phyloP scores from a whole-genome alignment of 2,329 filamentous ascomycete genomes.

The Diplodia mutila region DNA sequence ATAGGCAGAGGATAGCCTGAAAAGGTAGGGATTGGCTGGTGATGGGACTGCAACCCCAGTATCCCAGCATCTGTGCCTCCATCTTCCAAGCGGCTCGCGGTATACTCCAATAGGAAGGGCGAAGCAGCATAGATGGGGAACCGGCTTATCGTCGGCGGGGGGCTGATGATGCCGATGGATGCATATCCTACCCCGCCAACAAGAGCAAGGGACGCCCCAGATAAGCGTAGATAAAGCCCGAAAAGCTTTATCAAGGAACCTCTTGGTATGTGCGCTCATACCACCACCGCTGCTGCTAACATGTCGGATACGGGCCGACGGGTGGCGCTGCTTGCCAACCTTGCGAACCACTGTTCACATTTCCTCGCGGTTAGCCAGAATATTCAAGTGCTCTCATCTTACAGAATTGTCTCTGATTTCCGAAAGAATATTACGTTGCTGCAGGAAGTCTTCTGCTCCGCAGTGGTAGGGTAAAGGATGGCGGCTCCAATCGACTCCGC shows the following conservation, averaged over 20 bases:
- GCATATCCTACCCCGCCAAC: conserved; percentile 14
- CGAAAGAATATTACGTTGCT: neutral
- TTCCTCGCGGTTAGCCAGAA: neutral
- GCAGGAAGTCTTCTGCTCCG: neutral
- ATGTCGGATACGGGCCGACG: neutral
- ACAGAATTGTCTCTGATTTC: no score
- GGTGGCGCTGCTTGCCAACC: neutral
- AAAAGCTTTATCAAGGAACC: conserved; percentile 15
- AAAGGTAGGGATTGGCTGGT: neutral
- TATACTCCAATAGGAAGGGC: conserved; percentile 12
- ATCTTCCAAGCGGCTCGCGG: neutral
- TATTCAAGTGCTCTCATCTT: no score
- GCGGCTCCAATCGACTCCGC: neutral
- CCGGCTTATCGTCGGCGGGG: conserved; percentile 20
- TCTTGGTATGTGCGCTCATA: conserved; percentile 3
- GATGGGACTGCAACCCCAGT: neutral
- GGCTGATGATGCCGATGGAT: conserved; percentile 10
- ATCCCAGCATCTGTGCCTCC: neutral
- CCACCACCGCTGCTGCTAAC: neutral
- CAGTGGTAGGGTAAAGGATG: neutral
- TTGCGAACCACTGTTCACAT: no score
- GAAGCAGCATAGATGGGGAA: conserved; percentile 4
- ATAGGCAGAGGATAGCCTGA: neutral
- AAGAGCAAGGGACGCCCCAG: neutral
- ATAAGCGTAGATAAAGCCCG: conserved; percentile 21